Evolutionary conservation across 2,329 filamentous ascomycete species (phyloP).

Genomic region (Clathrospora elynae): DNA sequence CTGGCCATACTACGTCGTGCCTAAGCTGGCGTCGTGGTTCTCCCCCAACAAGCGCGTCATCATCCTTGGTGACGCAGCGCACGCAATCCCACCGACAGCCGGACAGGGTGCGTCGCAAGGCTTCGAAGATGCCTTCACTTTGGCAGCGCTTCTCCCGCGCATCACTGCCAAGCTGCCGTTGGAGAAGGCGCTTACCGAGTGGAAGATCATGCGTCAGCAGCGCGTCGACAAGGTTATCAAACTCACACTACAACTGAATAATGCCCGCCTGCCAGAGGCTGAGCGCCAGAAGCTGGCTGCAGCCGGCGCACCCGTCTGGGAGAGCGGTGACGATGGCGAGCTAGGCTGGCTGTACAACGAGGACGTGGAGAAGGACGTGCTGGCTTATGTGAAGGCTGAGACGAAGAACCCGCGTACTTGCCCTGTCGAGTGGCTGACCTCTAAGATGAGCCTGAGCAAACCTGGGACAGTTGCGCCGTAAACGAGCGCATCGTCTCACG

Average conservation of each 20-base stretch:
- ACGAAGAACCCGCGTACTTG: constrained; percentile 12
- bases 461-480: neutral
- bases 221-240: constrained; percentile 56
- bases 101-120: constrained; percentile 64
- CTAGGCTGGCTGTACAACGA: constrained; percentile 26
- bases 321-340: constrained; percentile 23
- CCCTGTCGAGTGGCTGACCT: constrained; percentile 12
- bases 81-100: constrained; percentile 65
- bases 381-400: constrained; percentile 13
- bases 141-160: constrained; percentile 16
- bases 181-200: constrained; percentile 45
- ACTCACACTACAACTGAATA: constrained; percentile 57
- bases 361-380: constrained; percentile 19
- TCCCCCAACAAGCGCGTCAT: constrained; percentile 52
- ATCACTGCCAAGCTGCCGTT: constrained; percentile 19
- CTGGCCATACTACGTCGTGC: constrained; percentile 32
- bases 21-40: constrained; percentile 46
- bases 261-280: constrained; percentile 52
- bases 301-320: constrained; percentile 14
- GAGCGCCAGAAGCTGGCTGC: constrained; percentile 28
- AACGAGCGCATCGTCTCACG: neutral
- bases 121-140: constrained; percentile 57
- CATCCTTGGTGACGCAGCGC: constrained; percentile 66
- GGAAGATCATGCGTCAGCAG: constrained; percentile 57
- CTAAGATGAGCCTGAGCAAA: constrained; percentile 7